phyloP scores from a whole-genome alignment of 2,329 filamentous ascomycete genomes.

The Ophiostoma himal-ulmi region DNA sequence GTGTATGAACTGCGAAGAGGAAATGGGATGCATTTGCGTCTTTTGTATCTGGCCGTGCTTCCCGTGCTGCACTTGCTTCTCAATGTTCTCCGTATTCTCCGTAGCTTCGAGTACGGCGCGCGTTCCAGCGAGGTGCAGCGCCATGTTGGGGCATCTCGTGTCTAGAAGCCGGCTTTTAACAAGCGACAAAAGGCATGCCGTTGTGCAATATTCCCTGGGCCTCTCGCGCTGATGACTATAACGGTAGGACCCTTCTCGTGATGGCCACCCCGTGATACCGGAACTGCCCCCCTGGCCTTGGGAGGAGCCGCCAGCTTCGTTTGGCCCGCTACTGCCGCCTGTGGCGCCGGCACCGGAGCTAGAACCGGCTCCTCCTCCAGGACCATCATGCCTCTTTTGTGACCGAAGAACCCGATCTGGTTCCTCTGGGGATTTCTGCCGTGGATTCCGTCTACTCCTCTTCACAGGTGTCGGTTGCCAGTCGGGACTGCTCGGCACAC shows the following conservation, averaged over 20 bases:
- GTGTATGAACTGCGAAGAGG: conserved; percentile 10
- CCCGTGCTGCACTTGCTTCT: too few relatives aligned
- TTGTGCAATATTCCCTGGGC: conserved; percentile 18
- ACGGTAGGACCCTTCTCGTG: neutral
- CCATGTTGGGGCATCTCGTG: conserved; percentile 18
- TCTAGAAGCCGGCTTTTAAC: conserved; percentile 13
- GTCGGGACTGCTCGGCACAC: conserved; percentile 18
- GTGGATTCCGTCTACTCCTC: conserved; percentile 7
- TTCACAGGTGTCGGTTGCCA: conserved; percentile 17
- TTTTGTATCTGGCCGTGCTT: neutral
- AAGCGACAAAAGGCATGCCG: conserved; percentile 20
- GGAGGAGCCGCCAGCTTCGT: too few relatives aligned
- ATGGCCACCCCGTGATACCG: neutral
- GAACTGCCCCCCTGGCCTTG: too few relatives aligned
- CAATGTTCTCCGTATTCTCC: neutral
- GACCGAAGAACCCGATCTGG: neutral
- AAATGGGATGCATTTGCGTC: conserved; percentile 17
- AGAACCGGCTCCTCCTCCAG: neutral
- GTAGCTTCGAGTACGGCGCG: neutral
- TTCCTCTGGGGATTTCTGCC: neutral
- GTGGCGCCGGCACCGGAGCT: neutral
- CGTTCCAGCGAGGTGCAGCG: conserved; percentile 10
- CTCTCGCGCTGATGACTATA: neutral
- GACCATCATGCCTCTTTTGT: neutral
- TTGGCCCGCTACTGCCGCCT: too few relatives aligned